Evolutionary conservation across 2,329 filamentous ascomycete species (phyloP).

Genomic region (Curvularia lunata): DNA sequence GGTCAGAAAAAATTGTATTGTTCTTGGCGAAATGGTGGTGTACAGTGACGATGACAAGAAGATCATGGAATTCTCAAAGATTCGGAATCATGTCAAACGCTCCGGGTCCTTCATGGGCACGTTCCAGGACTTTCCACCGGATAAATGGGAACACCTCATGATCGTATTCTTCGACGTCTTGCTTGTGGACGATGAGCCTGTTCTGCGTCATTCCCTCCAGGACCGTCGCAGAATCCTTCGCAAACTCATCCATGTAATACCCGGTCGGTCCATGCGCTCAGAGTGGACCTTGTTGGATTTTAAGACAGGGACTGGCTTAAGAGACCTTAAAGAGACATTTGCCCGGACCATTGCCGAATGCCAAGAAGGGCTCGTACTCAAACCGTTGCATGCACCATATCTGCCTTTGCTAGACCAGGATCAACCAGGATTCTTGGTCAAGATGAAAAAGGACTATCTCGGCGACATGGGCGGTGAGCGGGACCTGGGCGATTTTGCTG

Average conservation of each 20-base stretch:
- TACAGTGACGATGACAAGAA: constrained; percentile 70
- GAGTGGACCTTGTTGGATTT: constrained; percentile 74
- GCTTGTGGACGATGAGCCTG: constrained; percentile 61
- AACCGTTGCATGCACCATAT: constrained; percentile 77
- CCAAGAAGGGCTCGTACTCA: constrained; percentile 82
- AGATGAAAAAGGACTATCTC: constrained; percentile 90
- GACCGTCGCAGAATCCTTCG: constrained; percentile 67
- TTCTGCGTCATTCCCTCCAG: constrained; percentile 62
- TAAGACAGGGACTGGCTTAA: constrained; percentile 40
- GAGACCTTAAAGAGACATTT: constrained; percentile 58
- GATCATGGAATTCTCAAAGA: constrained; percentile 79
- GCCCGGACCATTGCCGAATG: constrained; percentile 68
- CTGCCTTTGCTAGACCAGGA: constrained; percentile 56
- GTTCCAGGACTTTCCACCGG: constrained; percentile 68
- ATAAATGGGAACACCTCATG: constrained; percentile 64
- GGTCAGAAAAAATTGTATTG: constrained; percentile 71
- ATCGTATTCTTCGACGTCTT: constrained; percentile 68
- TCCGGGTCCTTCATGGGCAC: constrained; percentile 74
- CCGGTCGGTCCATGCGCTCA: constrained; percentile 71
- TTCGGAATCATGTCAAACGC: constrained; percentile 78
- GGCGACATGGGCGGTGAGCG: constrained; percentile 74
- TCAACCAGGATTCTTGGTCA: constrained; percentile 66
- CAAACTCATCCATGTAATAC: constrained; percentile 59
- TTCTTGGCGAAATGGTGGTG: constrained; percentile 84
- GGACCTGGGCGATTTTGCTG: constrained; percentile 73